Evolutionary conservation across 129 eudicot species (phyloP), one percentile per base, ranked within the genome.

Genomic region (Heracleum sosnowskyi): DNA sequence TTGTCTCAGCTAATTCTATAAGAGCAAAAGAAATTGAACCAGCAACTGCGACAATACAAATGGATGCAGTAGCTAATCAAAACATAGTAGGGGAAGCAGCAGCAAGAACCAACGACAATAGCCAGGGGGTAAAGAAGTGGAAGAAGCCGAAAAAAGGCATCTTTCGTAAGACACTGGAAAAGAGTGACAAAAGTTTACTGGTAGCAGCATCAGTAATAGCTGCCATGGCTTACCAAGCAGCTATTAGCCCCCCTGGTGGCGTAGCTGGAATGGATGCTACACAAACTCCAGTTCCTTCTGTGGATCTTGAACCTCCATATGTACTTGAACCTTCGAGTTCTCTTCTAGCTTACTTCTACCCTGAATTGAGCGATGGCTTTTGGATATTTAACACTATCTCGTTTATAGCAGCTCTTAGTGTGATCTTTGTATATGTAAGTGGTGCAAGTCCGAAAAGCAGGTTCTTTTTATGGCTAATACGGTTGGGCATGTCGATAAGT

Each of bases 121-220:
- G 11, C 10, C 0, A 26, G 16, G 4, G 16, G 35, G 29, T 11
- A 8, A 7, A 10, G 35, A 24, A 0, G 69, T 2, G 0, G 4
- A 47, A 47, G 55, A 47, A 47, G 18, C 4, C 7, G 55, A 47
- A 17, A 47, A 47, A 4, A 0, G 4, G 69, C 31, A 62, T 24
- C 13, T 62, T 62, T 24, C 3, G 1, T 3, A 62, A 62, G 35
- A 24, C 9, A 62, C 29, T 26, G 35, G 17, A 62, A 62, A 62
- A 24, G 31, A 26, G 2, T 7, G 69, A 62, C 31, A 29, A 62
- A 11, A 29, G 3, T 12, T 62, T 62, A 62, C 33, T 62, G 31
- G 69, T 62, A 62, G 69, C 69, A 62, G 69, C 35, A 62, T 62
- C 68, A 40, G 71, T 64, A 0, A 64, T 64, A 28, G 71, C 71